Base-by-base conservation (phyloP, 1,284 basidiomycete species). In the Sanguinoderma infundibulare region DNA sequence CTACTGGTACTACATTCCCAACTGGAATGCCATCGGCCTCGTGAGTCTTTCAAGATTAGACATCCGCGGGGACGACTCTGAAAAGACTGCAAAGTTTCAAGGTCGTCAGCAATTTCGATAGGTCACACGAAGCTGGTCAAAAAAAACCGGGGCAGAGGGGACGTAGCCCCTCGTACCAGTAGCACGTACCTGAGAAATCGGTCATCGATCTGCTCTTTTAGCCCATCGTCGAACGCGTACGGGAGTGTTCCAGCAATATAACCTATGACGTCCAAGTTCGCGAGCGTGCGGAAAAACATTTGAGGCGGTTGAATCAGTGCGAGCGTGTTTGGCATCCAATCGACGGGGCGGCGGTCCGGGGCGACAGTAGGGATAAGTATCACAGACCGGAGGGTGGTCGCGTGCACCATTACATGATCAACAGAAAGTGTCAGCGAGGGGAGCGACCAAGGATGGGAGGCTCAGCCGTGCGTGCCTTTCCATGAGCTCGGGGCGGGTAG, bases 11-110 rank as follows among this genome's bases (percentile, higher is more conserved):
- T 87, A 75, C 59, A 74, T 89, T n/a, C 86, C 87, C 42, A 90
- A 90, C 79, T 87, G 85, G 83, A 87, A 87, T 69, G 86, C 87
- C 36, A 75, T 89, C 68, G 82, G 81, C 47, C 72, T 83, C 30
- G 87, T 59, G 52, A 44, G 57, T 53, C 24, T 35, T n/a, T n/a
- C n/a, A n/a, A n/a, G n/a, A n/a, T n/a, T 81, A 89, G 3, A 71
- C 71, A 32, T 74, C 57, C 5, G 80, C 84, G 52, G 83, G 79
- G 55, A 92, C 75, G 51, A 91, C 78, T 68, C 79, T 73, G 67
- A 81, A 78, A 34, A 72, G 69, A 57, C 80, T 82, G 44, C n/a
- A n/a, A n/a, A n/a, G n/a, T n/a, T n/a, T n/a, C n/a, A n/a, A n/a
- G n/a, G 34, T 35, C 7, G 34, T 35, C 34, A 35, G 34, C 34